Base-by-base conservation (phyloP, 345 rosid genomes). In the Gossypium mustelinum region DNA sequence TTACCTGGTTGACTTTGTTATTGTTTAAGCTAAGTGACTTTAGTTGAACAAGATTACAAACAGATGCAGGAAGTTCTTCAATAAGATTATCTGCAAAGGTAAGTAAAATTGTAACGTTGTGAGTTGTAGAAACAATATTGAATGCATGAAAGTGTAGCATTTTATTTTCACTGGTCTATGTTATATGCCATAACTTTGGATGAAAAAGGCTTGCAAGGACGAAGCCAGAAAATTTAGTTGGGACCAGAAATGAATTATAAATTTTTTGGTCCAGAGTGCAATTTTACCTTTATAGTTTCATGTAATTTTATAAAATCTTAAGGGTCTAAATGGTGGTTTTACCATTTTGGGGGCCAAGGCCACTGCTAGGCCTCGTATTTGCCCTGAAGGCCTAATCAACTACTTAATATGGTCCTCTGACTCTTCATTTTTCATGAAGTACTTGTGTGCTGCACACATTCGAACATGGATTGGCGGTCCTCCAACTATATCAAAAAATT, bases 61-160 rank as follows among this genome's bases (percentile, higher is more conserved):
- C 81, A 62, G 98, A 90, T 62, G 86, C 83, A 24, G 98, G 97
- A 57, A 94, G 89, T 71, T 86, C 95, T 78, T 92, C 90, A 24
- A 94, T 79, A 56, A 73, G 80, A 80, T 94, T 94, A 84, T 89
- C 98, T 94, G 94, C 82, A 85, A 85, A 82, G 56, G 78, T 78
- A 78, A 59, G 70, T 78, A 73, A 18, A 58, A 73, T 73, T 45
- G 79, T 10, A 77, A 70, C 71, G 75, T 27, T 69, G 27, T 62
- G 75, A 51, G 78, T 16, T 72, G 25, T 57, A 67, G 27, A 57
- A 13, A 44, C 43, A 58, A 44, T 58, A 50, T 41, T 27, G 7
- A 43, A 44, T 54, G 18, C 70, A 57, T 17, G 45, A 57, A 57
- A 41, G 41, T 3, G 11, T 22, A 45, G 34, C 73, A 54, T 34